These are phyloP conservation scores for Solanum tarapatanum DNA, from an alignment of 257 asterid species.

Conservation along the genomic window DNA sequence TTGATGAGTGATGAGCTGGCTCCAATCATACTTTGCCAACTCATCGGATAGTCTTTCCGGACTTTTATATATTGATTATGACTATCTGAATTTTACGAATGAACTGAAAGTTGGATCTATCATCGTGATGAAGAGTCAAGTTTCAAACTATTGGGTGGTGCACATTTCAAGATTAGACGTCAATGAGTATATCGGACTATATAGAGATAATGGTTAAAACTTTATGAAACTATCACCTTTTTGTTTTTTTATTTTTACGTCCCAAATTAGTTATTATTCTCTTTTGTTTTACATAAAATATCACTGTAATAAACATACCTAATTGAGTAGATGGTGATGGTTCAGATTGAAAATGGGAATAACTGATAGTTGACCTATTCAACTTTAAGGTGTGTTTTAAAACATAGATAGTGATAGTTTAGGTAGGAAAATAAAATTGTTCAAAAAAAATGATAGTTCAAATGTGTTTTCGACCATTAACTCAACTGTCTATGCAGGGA, in stretches of 20 bases:
- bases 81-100: background rate
- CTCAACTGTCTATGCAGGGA: background rate
- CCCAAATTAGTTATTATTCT: background rate
- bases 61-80: background rate
- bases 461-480: no score
- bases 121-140: background rate
- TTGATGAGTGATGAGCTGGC: conserved; percentile 13
- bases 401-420: no score
- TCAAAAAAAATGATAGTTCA: no score
- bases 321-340: background rate
- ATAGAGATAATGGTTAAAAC: background rate
- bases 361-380: background rate
- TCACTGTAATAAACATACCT: no score
- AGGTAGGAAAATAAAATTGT: background rate
- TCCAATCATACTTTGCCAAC: conserved; percentile 4
- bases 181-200: background rate
- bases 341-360: no score
- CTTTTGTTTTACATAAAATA: background rate
- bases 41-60: background rate
- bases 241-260: background rate
- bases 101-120: background rate
- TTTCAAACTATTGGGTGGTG: background rate
- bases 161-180: background rate
- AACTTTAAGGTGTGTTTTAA: no score
- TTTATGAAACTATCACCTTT: background rate